Evolutionary conservation across 495 filamentous ascomycete species (phyloP), one percentile per base, ranked within the genome.

Genomic region (Endocarpon pusillum): DNA sequence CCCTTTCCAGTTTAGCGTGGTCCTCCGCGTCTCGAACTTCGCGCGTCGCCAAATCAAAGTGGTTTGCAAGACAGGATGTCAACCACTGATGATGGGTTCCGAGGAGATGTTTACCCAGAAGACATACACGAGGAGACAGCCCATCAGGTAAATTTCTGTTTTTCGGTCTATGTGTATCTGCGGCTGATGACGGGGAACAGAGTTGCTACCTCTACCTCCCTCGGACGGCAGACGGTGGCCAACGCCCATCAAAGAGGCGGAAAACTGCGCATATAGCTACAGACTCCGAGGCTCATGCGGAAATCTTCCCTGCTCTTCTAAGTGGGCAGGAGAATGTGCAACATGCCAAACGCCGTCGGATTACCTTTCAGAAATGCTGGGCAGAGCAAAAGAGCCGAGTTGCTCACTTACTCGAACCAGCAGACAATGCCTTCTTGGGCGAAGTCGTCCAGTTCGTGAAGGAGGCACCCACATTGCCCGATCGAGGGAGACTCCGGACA

Each of bases 281-380:
- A 21, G 43, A 48, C 22, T 47, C 49, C 21, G 30, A 42, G 30
- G 41, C 29, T n/a, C 33, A 31, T 26, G 26, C 45, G 7, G 20
- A 32, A 3, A 44, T 44, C 4, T 83, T 84, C 39, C 59, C 67
- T n/a, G 53, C 64, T 0, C 62, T 85, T 30, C 52, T 87, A 14
- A 59, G 63, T 33, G 78, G 78, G 1, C 49, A 59, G 1, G 81
- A 89, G 48, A 59, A 44, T 25, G 36, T 52, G 19, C 54, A 66
- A 11, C 62, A 55, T 21, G 58, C 67, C 19, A 44, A 57, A 29
- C 51, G 67, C 37, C 64, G 87, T 32, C 62, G 71, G 44, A 47
- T 71, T 34, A 59, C 66, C 11, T 93, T 76, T 44, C 56, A 76
- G 43, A 49, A 59, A 33, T 53, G 69, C 24, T 94, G 87, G 85